These are phyloP conservation scores for Blepharisma japonicum DNA, from an alignment of 73 alveolate genomes.

Conservation along the genomic window DNA sequence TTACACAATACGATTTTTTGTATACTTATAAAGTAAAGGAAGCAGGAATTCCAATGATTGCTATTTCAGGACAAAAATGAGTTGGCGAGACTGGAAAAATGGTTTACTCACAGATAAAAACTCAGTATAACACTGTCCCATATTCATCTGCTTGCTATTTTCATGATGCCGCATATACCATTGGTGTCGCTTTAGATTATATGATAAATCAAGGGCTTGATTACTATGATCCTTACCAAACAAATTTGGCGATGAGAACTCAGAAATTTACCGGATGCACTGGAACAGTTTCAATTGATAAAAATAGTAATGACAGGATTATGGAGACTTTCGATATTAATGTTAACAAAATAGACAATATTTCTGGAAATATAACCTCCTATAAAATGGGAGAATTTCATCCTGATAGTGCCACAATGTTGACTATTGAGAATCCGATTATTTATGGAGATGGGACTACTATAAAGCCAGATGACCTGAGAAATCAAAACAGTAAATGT, in stretches of 20 bases:
- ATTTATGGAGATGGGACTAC: conserved; percentile 5
- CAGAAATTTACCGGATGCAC: not conserved
- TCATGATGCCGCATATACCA: not conserved
- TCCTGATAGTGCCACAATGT: not conserved
- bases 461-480: not conserved
- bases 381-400: not conserved
- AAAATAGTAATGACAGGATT: not conserved
- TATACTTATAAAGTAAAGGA: no score
- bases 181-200: not conserved
- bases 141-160: not conserved
- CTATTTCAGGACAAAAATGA: no score
- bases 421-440: not conserved
- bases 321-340: not conserved
- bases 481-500: not conserved
- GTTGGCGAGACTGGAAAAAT: no score
- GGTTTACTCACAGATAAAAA: no score
- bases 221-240: not conserved
- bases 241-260: not conserved
- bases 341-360: not conserved
- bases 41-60: no score
- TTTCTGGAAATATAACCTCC: not conserved
- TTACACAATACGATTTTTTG: no score
- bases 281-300: not conserved
- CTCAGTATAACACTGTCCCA: not conserved
- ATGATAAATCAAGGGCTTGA: not conserved